Conservation (phyloP, 2,329 filamentous ascomycete species). For the Hirsutella rhossiliensis region DNA sequence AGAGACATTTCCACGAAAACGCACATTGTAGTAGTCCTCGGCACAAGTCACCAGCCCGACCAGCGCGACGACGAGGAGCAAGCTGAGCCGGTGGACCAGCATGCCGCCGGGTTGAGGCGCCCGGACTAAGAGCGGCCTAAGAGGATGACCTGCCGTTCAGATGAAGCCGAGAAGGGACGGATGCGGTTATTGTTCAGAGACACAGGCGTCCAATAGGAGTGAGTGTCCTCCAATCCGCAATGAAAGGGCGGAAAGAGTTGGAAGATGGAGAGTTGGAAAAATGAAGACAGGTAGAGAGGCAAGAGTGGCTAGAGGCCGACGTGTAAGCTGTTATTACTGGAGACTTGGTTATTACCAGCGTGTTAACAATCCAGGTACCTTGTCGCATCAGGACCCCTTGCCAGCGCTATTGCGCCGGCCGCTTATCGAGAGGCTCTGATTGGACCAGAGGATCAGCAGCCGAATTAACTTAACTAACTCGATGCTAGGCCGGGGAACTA, state of each 20-base stretch:
- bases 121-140: not conserved
- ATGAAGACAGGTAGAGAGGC: not conserved
- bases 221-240: too few relatives aligned
- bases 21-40: conserved; percentile 72
- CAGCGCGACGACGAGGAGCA: conserved; percentile 40
- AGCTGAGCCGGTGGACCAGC: conserved; percentile 37
- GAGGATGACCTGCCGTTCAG: not conserved
- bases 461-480: too few relatives aligned
- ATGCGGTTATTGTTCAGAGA: not conserved
- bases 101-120: conserved; percentile 26
- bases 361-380: conserved; percentile 17
- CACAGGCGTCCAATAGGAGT: too few relatives aligned
- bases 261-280: not conserved
- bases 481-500: too few relatives aligned
- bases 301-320: too few relatives aligned
- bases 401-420: not conserved
- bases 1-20: conserved; percentile 1
- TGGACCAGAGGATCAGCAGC: conserved; percentile 6
- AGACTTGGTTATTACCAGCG: conserved; percentile 16
- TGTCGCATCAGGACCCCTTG: not conserved
- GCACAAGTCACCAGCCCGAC: conserved; percentile 43
- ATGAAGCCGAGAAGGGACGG: not conserved
- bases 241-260: not conserved
- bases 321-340: not conserved
- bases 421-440: conserved; percentile 10